These are phyloP conservation scores for Entonaema liquescens DNA, from an alignment of 495 filamentous ascomycete genomes.

Conservation along the genomic window DNA sequence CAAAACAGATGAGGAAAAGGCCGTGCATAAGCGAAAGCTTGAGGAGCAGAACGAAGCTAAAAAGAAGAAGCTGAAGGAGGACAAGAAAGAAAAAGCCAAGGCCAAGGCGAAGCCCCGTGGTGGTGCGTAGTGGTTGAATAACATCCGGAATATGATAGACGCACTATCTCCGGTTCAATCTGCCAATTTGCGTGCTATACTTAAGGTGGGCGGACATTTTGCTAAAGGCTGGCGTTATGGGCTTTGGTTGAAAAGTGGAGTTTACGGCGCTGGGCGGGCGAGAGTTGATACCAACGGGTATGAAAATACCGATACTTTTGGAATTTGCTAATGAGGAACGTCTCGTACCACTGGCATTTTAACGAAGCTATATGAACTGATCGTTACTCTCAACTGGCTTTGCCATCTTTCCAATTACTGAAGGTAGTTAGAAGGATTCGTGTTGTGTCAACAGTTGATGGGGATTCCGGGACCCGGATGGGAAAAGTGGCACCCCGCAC, in stretches of 20 bases:
- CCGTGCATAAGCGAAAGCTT: constrained; percentile 86
- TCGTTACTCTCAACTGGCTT: not conserved
- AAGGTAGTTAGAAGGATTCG: not conserved
- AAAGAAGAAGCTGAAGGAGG: constrained; percentile 93
- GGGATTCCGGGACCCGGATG: not conserved
- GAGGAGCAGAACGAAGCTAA: constrained; percentile 88
- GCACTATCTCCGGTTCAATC: not conserved
- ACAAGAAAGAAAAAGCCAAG: constrained; percentile 92
- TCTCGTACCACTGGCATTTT: not conserved
- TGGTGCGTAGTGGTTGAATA: constrained; percentile 31
- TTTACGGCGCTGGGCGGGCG: constrained; percentile 28
- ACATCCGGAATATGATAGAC: not conserved
- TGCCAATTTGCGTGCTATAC: not conserved
- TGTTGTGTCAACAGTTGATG: not conserved
- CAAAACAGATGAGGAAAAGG: constrained; percentile 84
- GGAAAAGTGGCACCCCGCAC: not conserved
- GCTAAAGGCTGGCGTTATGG: constrained; percentile 36
- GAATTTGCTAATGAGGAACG: constrained; percentile 17
- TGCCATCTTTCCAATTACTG: not conserved
- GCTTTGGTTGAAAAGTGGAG: constrained; percentile 28
- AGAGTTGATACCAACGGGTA: constrained; percentile 29
- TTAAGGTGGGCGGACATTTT: constrained; percentile 2
- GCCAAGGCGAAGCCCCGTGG: constrained; percentile 81
- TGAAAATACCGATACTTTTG: constrained; percentile 13
- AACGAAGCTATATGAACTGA: not conserved